Base-by-base conservation (phyloP, 495 filamentous ascomycete species). In the Penicillium samsonianum region DNA sequence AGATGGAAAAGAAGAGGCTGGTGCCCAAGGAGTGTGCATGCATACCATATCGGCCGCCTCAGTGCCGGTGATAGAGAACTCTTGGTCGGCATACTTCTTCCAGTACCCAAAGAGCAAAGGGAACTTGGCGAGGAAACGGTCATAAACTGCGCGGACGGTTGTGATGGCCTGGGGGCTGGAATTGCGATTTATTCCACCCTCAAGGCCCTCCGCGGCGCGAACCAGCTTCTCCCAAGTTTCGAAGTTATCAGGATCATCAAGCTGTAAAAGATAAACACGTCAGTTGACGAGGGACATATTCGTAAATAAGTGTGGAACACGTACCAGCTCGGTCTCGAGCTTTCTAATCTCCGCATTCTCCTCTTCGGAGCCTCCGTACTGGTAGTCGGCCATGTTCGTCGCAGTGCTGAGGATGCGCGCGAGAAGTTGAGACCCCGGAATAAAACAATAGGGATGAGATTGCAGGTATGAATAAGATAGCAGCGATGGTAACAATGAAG, bases 21-120 rank as follows among this genome's bases (percentile, higher is more conserved):
- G 22, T 30, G 35, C 22, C 19, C 23, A 25, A 17, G 4, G 23
- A 42, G 50, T 5, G 10, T 26, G 47, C 2, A 19, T 28, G 26
- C 50, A 37, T 81, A 97, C 94, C 90, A 98, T 94, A 69, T 99
- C 94, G 54, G 94, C 95, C 28, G 95, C 92, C 76, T 99, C 94
- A 1, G 95, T 96, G 25, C 94, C 94, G 5, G 91, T 91, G 61
- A 98, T 96, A 16, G 90, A 90, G 73, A 99, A 99, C 67, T 99
- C 94, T 23, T 96, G 75, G 68, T 98, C 94, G 63, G 94, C 94
- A 85, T 99, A 98, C 72, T 96, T 98, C 78, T 97, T 97, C 94
- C 94, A 99, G 74, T 97, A 99, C 41, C 92, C 94, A 69, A 97
- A 99, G 2, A 98, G 83, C 23, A 98, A 80, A 1, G 94, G 94